Percentiles rank a stretch among this genome's conserved stretches.
Evolutionary conservation across 192 early-diverging fungal species (phyloP).

Genomic region (Podila verticillata): DNA sequence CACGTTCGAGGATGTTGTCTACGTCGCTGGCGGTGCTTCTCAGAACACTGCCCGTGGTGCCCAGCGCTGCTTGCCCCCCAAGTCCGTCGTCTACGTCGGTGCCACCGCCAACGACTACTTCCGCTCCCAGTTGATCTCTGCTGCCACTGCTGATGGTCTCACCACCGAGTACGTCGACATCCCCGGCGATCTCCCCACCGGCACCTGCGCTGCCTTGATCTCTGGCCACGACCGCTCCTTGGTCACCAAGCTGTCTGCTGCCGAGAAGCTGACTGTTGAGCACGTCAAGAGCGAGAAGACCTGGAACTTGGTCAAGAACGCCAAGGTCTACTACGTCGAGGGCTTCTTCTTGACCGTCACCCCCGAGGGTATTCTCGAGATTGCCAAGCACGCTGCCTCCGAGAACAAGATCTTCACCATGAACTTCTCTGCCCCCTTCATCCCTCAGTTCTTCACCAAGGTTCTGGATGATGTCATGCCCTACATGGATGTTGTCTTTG

Average conservation of each 20-base stretch:
- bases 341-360: constrained; percentile 96
- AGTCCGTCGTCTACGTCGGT: constrained; percentile 93
- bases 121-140: constrained; percentile 75
- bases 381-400: constrained; percentile 90
- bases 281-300: constrained; percentile 72
- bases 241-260: constrained; percentile 94
- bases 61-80: constrained; percentile 87
- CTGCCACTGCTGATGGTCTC: constrained; percentile 86
- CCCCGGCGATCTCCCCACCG: constrained; percentile 80
- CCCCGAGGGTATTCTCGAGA: constrained; percentile 80
- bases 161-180: constrained; percentile 89
- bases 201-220: constrained; percentile 95
- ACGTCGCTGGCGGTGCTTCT: constrained; percentile 95
- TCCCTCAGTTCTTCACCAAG: constrained; percentile 93
- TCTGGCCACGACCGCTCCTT: constrained; percentile 90
- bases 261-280: constrained; percentile 71
- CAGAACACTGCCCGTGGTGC: constrained; percentile 96
- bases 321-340: constrained; percentile 92
- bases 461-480: constrained; percentile 79
- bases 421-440: constrained; percentile 97
- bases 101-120: constrained; percentile 89
- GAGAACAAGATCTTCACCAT: constrained; percentile 88
- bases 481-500: constrained; percentile 94
- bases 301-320: constrained; percentile 89
- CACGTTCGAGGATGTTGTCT: constrained; percentile 73